Conservation (phyloP, 106 monocot genomes). For the Dioscorea alata region DNA sequence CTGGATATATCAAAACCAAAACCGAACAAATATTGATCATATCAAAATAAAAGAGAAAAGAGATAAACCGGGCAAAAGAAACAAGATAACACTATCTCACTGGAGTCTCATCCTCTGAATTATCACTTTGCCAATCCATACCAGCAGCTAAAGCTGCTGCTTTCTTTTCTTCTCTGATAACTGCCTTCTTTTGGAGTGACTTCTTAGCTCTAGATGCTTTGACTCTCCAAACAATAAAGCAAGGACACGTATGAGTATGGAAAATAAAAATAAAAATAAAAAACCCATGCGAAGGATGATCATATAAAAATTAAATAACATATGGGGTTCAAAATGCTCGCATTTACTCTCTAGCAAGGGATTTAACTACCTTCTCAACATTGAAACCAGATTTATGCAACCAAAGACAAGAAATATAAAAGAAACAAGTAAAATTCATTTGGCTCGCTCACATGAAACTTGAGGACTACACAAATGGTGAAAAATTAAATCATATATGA, state of each 20-base stretch:
- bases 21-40: neutral
- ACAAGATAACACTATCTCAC: constrained; percentile 20
- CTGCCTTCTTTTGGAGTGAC: constrained; percentile 40
- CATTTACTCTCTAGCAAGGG: no score
- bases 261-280: no score
- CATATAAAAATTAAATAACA: no score
- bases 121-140: constrained; percentile 67
- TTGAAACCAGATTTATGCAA: no score
- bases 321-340: no score
- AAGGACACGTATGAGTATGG: no score
- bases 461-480: no score
- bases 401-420: neutral
- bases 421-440: no score
- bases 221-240: constrained; percentile 18
- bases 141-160: constrained; percentile 46
- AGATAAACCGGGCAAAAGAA: neutral
- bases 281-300: no score
- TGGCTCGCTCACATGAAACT: no score
- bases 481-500: no score
- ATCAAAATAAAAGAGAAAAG: neutral
- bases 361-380: no score
- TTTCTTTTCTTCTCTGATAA: constrained; percentile 54
- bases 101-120: constrained; percentile 58
- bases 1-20: constrained; percentile 12
- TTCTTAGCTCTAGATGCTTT: constrained; percentile 86